These are phyloP conservation scores for Kwoniella heveanensis DNA, from an alignment of 768 basidiomycete genomes.

Conservation along the genomic window DNA sequence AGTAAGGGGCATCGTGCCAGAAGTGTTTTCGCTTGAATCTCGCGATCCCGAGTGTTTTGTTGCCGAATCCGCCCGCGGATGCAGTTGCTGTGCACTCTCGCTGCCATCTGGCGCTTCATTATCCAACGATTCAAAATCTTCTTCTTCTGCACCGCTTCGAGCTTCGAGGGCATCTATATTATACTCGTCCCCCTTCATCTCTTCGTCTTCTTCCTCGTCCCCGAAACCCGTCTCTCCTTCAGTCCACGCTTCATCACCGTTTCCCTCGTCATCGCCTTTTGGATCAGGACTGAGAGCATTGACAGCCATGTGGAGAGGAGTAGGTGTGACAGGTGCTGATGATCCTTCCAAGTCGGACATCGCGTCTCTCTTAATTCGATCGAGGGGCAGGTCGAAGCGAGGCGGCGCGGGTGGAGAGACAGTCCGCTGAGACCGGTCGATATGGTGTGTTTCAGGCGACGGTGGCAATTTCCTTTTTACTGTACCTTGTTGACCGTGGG, in stretches of 20 bases:
- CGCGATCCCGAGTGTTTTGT: not conserved
- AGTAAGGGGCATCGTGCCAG: not conserved
- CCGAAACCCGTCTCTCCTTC: no score
- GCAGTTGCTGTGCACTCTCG: no score
- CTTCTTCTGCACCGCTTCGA: not conserved
- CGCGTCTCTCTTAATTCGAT: not conserved
- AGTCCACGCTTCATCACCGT: no score
- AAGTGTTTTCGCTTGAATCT: not conserved
- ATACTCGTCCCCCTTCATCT: not conserved
- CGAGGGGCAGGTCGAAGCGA: not conserved
- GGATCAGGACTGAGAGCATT: no score
- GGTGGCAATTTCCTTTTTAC: not conserved
- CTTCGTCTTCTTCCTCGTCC: not conserved
- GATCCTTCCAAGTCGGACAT: not conserved
- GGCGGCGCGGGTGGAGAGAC: slow-evolving; percentile 3
- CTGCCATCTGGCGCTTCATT: no score
- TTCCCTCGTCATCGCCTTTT: no score
- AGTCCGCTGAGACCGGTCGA: not conserved
- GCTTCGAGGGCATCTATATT: not conserved
- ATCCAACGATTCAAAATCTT: no score
- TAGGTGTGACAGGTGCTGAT: not conserved
- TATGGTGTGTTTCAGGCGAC: slow-evolving; percentile 5
- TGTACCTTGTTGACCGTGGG: not conserved
- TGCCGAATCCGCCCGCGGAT: not conserved
- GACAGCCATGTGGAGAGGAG: not conserved